Evolutionary conservation across 345 rosid species (phyloP), one percentile per base, ranked within the genome.

Genomic region (Pistacia atlantica): DNA sequence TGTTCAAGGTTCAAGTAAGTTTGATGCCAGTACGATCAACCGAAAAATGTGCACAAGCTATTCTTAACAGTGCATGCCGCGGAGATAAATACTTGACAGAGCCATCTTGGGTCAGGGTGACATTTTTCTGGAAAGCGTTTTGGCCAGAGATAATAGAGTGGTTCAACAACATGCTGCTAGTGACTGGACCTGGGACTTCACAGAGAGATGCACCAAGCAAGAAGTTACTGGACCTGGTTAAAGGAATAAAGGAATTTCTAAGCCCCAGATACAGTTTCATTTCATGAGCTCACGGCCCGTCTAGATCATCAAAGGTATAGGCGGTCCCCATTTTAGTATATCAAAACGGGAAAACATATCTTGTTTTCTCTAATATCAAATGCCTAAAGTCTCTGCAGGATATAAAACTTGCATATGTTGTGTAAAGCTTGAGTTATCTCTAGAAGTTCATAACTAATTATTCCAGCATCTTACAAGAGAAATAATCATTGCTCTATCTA

Each of bases 131-230:
- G 87, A 82, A 81, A 84, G 83, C 75, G 48, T 78, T 89, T 42
- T 80, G 86, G 75, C 88, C 89, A 0, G 89, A 87, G 77, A 52
- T 80, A 12, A 13, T 87, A 5, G 90, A 81, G 67, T 78, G 88
- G 85, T 28, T 16, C 1, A 61, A 16, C 70, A 68, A 79, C 35
- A 54, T 78, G 42, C 20, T 77, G 33, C 46, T 71, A 65, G 62
- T 80, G 25, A 13, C 78, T 1, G 12, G 37, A 11, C 75, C 80
- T 1, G 85, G 84, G 49, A 68, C 75, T 73, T 73, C 82, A 33
- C 60, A 58, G 8, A 77, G 58, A 57, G 81, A 75, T 12, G 73
- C 84, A 20, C 62, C 52, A 1, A 75, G 78, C 84, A 84, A 81
- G 85, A 87, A 67, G 79, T 11, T 78, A 11, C 35, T 67, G 11